Percentiles rank a stretch among this genome's conserved stretches.
Conservation (phyloP, 1,284 basidiomycete genomes). For the Leucoagaricus sp. region DNA sequence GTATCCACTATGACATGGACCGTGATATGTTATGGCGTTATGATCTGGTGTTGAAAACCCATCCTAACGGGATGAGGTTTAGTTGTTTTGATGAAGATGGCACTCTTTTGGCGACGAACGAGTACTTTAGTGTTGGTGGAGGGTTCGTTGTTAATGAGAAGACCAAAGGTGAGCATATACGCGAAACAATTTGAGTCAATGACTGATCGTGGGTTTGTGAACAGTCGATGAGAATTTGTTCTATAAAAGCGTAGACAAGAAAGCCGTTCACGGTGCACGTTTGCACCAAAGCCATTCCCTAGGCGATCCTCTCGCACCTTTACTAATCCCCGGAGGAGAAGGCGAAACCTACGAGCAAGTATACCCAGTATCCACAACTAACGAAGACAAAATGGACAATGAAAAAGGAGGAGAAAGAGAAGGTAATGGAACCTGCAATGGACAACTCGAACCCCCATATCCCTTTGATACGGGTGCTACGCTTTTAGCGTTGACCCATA, state of each 20-base stretch:
- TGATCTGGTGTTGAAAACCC: constrained; percentile 79
- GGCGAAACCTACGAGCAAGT: neutral
- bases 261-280: constrained; percentile 75
- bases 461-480: constrained; percentile 83
- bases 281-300: constrained; percentile 68
- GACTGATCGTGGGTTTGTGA: neutral
- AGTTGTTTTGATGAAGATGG: constrained; percentile 83
- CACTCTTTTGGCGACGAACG: constrained; percentile 90
- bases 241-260: constrained; percentile 93
- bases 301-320: constrained; percentile 34
- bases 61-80: constrained; percentile 93
- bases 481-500: constrained; percentile 76
- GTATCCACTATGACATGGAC: constrained; percentile 84
- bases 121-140: constrained; percentile 92
- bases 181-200: neutral
- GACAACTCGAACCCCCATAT: constrained; percentile 66
- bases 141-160: constrained; percentile 92
- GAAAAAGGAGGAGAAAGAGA: neutral
- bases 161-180: constrained; percentile 61
- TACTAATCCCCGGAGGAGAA: constrained; percentile 5
- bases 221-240: constrained; percentile 91
- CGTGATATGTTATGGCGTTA: constrained; percentile 92
- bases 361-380: too few species aligned
- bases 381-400: too few species aligned
- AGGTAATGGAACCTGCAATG: neutral